These are phyloP conservation scores for Coniochaeta ligniaria DNA, from an alignment of 2,329 filamentous ascomycete genomes.

Conservation along the genomic window DNA sequence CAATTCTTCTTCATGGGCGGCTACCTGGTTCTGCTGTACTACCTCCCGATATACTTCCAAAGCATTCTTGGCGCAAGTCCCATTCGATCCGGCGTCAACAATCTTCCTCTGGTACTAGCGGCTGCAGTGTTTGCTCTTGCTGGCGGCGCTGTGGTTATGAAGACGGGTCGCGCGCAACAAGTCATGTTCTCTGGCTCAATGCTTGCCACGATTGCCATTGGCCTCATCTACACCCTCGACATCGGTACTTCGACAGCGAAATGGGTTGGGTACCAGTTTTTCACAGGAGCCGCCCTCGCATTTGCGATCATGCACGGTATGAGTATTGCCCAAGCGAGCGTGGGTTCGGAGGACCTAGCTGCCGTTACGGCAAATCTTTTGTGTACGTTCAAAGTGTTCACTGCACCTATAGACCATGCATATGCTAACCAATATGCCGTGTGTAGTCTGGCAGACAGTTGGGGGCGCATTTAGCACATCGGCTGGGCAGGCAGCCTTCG, in stretches of 20 bases:
- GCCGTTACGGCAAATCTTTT: conserved; percentile 9
- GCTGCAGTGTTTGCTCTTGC: conserved; percentile 20
- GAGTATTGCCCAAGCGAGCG: conserved; percentile 25
- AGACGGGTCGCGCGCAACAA: conserved; percentile 11
- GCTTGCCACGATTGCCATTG: conserved; percentile 23
- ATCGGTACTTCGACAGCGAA: conserved; percentile 14
- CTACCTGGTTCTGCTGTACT: conserved; percentile 50
- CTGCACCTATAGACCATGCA: too few species aligned
- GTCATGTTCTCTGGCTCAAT: conserved; percentile 16
- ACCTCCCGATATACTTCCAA: conserved; percentile 66
- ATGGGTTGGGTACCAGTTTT: conserved; percentile 26
- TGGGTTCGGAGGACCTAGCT: conserved; percentile 12
- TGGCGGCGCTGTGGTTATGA: conserved; percentile 17
- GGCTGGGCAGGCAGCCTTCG: conserved; percentile 25
- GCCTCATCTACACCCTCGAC: conserved; percentile 24
- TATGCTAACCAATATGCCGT: not conserved
- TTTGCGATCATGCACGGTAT: conserved; percentile 29
- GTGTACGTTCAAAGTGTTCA: not conserved
- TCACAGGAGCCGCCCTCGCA: conserved; percentile 30
- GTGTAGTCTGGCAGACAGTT: conserved; percentile 26
- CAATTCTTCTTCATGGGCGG: conserved; percentile 50
- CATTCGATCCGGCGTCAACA: conserved; percentile 47
- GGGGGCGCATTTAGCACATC: conserved; percentile 33
- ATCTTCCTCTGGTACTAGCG: conserved; percentile 24
- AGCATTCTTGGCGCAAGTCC: conserved; percentile 52